These are phyloP conservation scores for Sapria himalayana DNA, from an alignment of 345 rosid species.

Conservation along the genomic window DNA sequence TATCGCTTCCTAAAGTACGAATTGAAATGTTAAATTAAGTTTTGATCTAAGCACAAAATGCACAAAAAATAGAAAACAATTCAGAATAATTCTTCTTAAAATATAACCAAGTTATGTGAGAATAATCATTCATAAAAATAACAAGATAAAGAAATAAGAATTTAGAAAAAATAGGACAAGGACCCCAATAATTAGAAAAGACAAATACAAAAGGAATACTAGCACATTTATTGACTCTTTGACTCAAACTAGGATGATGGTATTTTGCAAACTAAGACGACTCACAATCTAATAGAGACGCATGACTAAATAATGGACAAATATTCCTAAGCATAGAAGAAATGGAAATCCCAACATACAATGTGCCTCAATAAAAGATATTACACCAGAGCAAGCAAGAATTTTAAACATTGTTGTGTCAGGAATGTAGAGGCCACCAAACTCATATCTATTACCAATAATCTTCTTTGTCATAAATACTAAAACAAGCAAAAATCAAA, in stretches of 20 bases:
- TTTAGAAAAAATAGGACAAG: not conserved
- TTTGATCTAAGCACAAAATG: not conserved
- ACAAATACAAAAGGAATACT: not conserved
- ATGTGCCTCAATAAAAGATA: not conserved
- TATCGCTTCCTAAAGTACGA: not conserved
- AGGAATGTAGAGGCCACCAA: not conserved
- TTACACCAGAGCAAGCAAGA: not conserved
- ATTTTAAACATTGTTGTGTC: not conserved
- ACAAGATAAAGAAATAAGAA: not conserved
- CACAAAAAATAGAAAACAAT: not conserved
- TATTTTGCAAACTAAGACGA: constrained; percentile 1
- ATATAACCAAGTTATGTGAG: not conserved
- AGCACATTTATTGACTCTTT: not conserved
- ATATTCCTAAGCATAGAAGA: not conserved
- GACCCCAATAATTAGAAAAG: not conserved
- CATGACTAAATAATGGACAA: not conserved
- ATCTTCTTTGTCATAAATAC: not conserved
- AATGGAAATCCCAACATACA: not conserved
- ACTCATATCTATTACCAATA: not conserved
- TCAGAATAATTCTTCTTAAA: not conserved
- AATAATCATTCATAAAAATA: not conserved
- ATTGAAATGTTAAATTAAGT: not conserved
- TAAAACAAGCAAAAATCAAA: too few species aligned
- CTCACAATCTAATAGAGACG: not conserved
- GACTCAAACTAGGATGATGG: not conserved